Evolutionary conservation across 805 yeast species (phyloP), one percentile per base, ranked within the genome.

Genomic region (Saturnispora diversa): DNA sequence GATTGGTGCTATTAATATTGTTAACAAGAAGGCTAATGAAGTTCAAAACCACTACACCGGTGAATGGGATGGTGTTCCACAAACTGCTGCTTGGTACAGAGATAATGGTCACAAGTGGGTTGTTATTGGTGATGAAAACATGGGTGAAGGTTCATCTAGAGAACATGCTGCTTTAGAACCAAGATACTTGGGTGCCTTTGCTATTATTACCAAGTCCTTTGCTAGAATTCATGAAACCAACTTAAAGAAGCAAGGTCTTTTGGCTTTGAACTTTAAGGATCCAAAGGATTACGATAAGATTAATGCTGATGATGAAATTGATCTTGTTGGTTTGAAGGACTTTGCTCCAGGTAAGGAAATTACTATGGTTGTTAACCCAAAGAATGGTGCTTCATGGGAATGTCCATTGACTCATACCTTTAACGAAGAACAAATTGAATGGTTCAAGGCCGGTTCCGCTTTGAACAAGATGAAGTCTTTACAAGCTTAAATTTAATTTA

Each of bases 161-260:
- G 98, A 90, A 74, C 98, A 90, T 67, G 98, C 97, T 63, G 98
- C 98, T 56, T 78, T 90, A 65, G 96, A 88, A 77, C 98, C 98
- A 74, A 84, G 98, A 75, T 92, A 70, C 88, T 77, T 90, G 64
- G 97, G 97, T 76, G 97, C 94, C 59, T 86, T 84, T 63, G 97
- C 97, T 56, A 90, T 90, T 70, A 84, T 90, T 62, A 86, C 96
- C 66, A 90, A 86, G 71, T 88, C 97, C 35, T 92, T 92, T 65
- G 97, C 97, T 53, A 85, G 97, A 74, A 92, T 90, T 60, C 98
- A 90, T 74, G 98, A 90, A 77, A 90, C 98, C 57, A 90, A 90
- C 83, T 80, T 90, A 80, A 90, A 90, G 88, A 90, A 90, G 74
- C 98, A 90, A 75, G 98, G 98, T 78, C 73, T 90, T 64, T 77